Evolutionary conservation across 1,284 basidiomycete species (phyloP), one percentile per base, ranked within the genome.

Genomic region (Trichosporon faecale): DNA sequence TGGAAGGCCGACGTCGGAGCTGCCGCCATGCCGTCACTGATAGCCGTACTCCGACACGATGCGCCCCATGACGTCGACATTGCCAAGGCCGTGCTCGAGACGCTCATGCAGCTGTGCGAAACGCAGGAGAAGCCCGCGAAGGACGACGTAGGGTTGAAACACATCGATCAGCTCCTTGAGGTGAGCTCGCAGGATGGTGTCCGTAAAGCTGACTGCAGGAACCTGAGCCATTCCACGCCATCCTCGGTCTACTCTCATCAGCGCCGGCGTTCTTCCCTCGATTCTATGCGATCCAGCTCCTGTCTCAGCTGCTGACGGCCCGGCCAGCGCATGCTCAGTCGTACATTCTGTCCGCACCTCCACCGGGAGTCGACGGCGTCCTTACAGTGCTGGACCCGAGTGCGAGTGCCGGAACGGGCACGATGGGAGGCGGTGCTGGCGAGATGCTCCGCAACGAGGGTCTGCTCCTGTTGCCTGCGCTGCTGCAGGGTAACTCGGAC

Each of bases 51-150:
- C 44, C 87, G 90, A 75, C 91, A 91, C 73, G 95, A 97, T 78
- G 91, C 93, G 0, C 90, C 92, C 75, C 88, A 93, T 66, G 95
- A 98, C 80, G 86, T 89, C 9, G 95, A 97, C 77, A 93, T 92
- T 70, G 94, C 91, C 1, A 95, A 93, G 80, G 94, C 94, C 9
- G 90, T 91, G 8, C 85, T 98, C 75, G 95, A 97, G 84, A 95
- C 94, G 1, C 83, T 97, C 70, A 88, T 89, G 82, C 79, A 79
- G 69, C 73, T 83, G 68, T 81, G 79, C 64, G 83, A 84, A 65
- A 77, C 78, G 0, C 75, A 76, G 7, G 82, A 83, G 55, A 82
- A 82, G 83, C 83, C 83, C 2, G 74, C 80, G 6, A 82, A 83
- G 72, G 84, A 86, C 64, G 85, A 85, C 67, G 77, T 83, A 2